These are phyloP conservation scores for Cubamyces lactineus DNA, from an alignment of 768 basidiomycete genomes.

Conservation along the genomic window DNA sequence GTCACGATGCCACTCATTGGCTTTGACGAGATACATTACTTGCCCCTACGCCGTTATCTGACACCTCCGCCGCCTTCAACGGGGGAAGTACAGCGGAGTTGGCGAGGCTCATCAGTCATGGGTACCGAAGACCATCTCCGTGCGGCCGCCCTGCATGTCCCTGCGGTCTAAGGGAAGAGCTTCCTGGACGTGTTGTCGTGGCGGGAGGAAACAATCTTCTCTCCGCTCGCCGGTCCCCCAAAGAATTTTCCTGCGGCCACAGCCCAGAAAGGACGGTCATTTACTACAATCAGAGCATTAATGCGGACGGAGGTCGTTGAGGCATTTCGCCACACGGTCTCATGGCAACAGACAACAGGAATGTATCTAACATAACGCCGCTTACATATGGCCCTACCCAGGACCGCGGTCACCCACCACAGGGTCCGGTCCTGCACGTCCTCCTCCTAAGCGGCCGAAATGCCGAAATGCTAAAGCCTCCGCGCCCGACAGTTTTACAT, in stretches of 20 bases:
- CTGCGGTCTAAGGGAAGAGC: not conserved
- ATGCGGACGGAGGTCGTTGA: not conserved
- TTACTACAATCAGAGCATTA: not conserved
- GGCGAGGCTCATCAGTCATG: not conserved
- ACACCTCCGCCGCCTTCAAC: conserved; percentile 16
- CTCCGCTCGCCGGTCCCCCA: not conserved
- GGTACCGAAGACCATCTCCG: not conserved
- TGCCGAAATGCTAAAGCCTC: conserved; percentile 1
- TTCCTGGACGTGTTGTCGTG: not conserved
- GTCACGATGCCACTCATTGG: conserved; percentile 4
- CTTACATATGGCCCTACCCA: conserved; percentile 1
- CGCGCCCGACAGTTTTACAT: conserved; percentile 1
- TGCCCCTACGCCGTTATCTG: conserved; percentile 4
- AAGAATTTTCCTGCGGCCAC: not conserved
- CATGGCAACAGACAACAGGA: not conserved
- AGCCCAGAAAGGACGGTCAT: not conserved
- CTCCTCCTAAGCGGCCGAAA: conserved; percentile 5
- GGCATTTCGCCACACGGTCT: not conserved
- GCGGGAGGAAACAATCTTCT: not conserved
- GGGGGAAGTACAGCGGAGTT: conserved; percentile 14
- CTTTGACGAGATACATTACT: conserved; percentile 8
- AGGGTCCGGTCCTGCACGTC: not conserved
- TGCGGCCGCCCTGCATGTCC: not conserved
- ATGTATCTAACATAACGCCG: not conserved
- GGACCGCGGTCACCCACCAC: not conserved